These are phyloP conservation scores for Protomyces inouyei DNA, from an alignment of 1,139 yeast genomes.

Conservation along the genomic window DNA sequence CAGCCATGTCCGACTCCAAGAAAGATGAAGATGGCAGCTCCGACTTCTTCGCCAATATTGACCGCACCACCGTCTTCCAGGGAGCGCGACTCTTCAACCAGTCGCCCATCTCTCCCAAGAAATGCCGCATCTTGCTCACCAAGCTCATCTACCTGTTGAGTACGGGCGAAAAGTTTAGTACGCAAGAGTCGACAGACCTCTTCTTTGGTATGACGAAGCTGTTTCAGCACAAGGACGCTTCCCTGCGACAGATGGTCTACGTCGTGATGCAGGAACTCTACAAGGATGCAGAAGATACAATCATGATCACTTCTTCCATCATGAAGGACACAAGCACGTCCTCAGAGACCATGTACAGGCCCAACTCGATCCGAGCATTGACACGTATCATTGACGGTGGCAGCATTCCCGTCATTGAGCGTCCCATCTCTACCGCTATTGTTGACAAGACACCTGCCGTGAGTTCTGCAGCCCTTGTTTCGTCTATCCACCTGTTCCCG, in stretches of 20 bases:
- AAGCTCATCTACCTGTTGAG: constrained; percentile 62
- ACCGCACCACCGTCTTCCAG: constrained; percentile 95
- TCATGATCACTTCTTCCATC: constrained; percentile 96
- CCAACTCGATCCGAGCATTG: constrained; percentile 90
- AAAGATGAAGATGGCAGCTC: constrained; percentile 20
- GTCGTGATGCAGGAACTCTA: constrained; percentile 88
- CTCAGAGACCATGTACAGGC: constrained; percentile 79
- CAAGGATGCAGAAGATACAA: constrained; percentile 77
- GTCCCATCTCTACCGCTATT: constrained; percentile 85
- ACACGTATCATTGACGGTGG: constrained; percentile 70
- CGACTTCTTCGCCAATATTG: constrained; percentile 46
- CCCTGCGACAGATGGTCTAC: constrained; percentile 89
- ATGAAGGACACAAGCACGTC: constrained; percentile 92
- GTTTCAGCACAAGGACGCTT: constrained; percentile 83
- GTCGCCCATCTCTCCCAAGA: constrained; percentile 80
- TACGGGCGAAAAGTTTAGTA: constrained; percentile 55
- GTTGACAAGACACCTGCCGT: constrained; percentile 86
- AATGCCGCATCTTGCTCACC: constrained; percentile 74
- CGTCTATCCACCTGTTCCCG: constrained; percentile 84
- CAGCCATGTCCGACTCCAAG: constrained; percentile 11
- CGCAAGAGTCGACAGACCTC: constrained; percentile 83
- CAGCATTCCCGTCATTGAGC: constrained; percentile 89
- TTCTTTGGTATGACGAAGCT: constrained; percentile 91
- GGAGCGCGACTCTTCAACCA: constrained; percentile 93
- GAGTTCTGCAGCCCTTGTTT: constrained; percentile 86